Base-by-base conservation (phyloP, 192 early-diverging fungal genomes). In the Gryganskiella cystojenkinii region DNA sequence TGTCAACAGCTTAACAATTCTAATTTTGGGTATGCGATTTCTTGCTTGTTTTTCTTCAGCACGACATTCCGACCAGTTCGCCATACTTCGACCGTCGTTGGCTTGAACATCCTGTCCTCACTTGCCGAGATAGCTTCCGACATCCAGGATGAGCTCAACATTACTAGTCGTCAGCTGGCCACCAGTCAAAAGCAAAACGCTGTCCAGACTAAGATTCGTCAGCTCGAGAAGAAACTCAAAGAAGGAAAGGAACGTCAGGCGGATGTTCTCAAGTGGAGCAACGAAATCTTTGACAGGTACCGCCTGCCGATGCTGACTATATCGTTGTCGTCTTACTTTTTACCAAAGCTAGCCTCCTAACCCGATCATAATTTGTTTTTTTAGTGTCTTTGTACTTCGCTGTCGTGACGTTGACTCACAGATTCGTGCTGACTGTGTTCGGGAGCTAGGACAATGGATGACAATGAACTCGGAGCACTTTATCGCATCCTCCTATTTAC, bases 41-140 rank as follows among this genome's bases (percentile, higher is more conserved):
- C 10, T 30, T 44, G 2, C 37, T 42, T 6, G 9, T 19, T 28
- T 42, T 71, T 85, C 65, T 71, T 70, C 33, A 91, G 91, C 33
- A 93, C 94, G 2, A 62, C 89, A 1, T 96, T 92, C 61, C 87
- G 96, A 19, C 94, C 96, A 13, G 95, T 99, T 76, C 85, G 98
- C 5, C 96, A 99, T 64, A 96, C 94, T 8, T 87, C 95, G 3
- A 93, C 96, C 3, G 58, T 90, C 0, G 83, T 88, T 1, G 85
- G 91, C 19, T 85, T 98, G 27, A 80, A 84, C 10, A 62, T 97
- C 15, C 82, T 91, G 45, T 80, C 85, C 3, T 84, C 84, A 7
- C 83, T 99, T 42, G 91, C 90, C 15, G 84, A 89, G n/a, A 73
- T 94, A 24, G 87, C 86, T 8, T 82, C 88, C n/a, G 83, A 81